A percentile compares a stretch with the other conserved stretches of the same genome.
These are phyloP conservation scores for Psidium friedrichsthalianum DNA, from an alignment of 345 rosid genomes.

Conservation along the genomic window DNA sequence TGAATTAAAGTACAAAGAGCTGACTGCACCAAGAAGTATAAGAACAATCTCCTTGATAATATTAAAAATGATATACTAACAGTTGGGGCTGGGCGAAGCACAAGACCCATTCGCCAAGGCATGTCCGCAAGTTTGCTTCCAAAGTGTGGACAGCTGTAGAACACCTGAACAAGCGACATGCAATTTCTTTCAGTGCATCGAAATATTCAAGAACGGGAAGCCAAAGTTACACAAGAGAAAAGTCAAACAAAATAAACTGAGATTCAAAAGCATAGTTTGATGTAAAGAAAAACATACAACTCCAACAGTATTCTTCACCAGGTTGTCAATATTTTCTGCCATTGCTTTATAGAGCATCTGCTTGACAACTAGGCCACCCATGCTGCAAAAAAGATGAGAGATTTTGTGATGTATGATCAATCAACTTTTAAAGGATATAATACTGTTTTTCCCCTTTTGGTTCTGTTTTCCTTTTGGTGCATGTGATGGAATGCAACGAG, in stretches of 20 bases:
- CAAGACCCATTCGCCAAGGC: conserved; percentile 99
- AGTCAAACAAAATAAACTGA: neutral
- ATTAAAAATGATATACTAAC: conserved; percentile 28
- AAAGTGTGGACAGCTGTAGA: conserved; percentile 97
- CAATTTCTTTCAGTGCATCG: conserved; percentile 1
- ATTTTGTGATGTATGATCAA: neutral
- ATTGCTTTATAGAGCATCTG: conserved; percentile 85
- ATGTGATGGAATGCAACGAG: neutral
- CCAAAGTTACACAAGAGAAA: neutral
- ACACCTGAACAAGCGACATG: conserved; percentile 34
- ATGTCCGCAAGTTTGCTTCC: conserved; percentile 98
- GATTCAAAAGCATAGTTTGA: neutral
- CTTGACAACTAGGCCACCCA: conserved; percentile 98
- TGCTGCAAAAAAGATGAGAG: conserved; percentile 31
- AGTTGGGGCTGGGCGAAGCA: conserved; percentile 89
- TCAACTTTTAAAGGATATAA: neutral
- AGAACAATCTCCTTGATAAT: neutral
- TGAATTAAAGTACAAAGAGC: neutral
- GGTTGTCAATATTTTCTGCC: conserved; percentile 58
- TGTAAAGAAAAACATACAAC: conserved; percentile 41
- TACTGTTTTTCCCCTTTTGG: neutral
- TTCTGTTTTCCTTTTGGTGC: neutral
- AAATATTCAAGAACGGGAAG: neutral
- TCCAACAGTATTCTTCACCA: conserved; percentile 87
- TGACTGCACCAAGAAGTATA: neutral